Evolutionary conservation across 2,329 filamentous ascomycete species (phyloP), one percentile per base, ranked within the genome.

Genomic region (Calonectria montana): DNA sequence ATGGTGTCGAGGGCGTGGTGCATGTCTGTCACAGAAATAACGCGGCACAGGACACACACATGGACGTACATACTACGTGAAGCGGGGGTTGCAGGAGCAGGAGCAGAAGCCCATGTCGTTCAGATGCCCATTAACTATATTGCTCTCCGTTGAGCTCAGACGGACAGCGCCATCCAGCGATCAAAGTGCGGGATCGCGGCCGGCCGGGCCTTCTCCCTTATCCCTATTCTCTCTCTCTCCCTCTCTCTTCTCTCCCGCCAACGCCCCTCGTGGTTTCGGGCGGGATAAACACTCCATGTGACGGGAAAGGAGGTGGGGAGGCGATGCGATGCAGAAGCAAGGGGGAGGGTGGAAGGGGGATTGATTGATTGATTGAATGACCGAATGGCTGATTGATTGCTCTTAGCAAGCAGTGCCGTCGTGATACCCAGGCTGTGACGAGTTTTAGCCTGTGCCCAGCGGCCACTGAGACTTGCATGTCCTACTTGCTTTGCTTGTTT

Each of bases 1-100:
- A 29, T 61, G n/a, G 55, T 61, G 55, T 39, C 21, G 55, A 41
- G 25, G 57, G 37, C 29, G 31, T 57, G n/a, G 37, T 57, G 53
- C 37, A 43, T n/a, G 57, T 61, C 35, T 61, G 57, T 61, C 35
- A 43, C 57, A 61, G 57, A 9, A 43, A 61, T 61, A 61, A 37
- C 53, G 53, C 53, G 31, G 29, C 50, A 16, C 5, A 18, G 39
- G 39, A n/a, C 18, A 35, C 31, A 31, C 29, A 35, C 31, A 37
- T 27, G 29, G 29, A 37, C 27, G 48, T 53, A 53, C 48, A 53
- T n/a, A 25, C 27, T 55, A 23, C 31, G 12, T 31, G 53, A 55
- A 18, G 50, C n/a, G 57, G 37, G 10, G 35, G 57, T 18, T 23
- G 13, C 57, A 43, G 23, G 35, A 57, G 29, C 12, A 23, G 57